Evolutionary conservation across 208 protist species (phyloP), one percentile per base, ranked within the genome.

Genomic region (Blastocrithidia nonstop): DNA sequence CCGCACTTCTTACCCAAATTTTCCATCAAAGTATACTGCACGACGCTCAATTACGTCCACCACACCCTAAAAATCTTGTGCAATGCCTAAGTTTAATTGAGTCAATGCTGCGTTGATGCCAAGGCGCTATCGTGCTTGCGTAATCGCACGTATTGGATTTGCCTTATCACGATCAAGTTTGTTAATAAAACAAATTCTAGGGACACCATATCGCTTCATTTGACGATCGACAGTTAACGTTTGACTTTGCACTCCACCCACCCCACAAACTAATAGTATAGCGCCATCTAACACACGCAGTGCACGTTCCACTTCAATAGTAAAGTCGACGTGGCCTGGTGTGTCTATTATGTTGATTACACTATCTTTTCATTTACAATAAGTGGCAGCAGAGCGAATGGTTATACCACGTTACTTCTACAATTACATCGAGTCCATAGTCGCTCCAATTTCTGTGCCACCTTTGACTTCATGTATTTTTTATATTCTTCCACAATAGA

Each of bases 301-400:
- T n/a, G 96, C 83, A 21, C 96, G 77, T 62, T 96, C 89, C 32
- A 98, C 97, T 62, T 99, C 97, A 40, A 99, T 98, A 31, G 97
- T 99, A 72, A 99, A 99, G 79, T 99, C 97, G 8, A 99, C 96
- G 76, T 99, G 97, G 31, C 95, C 96, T 24, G 97, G 97, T 15
- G 97, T 99, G 76, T 99, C 97, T 57, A 99, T 99, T 44, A 99
- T 91, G 67, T 99, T 99, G 57, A 99, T 96, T 44, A 90, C 76
- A 50, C 67, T 62, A 31, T 95, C 90, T 19, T 81, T 79, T 97
- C 97, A 99, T 16, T 60, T 55, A 45, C 77, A 93, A 65, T 98
- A 93, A 23, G 97, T 99, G 21, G 96, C 96, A 9, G 97, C 97
- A 16, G 88, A 96, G 55, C 97, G 86, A 64, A 99, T 99, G 31